Conservation (phyloP, 768 basidiomycete genomes). For the Amanita rubescens region DNA sequence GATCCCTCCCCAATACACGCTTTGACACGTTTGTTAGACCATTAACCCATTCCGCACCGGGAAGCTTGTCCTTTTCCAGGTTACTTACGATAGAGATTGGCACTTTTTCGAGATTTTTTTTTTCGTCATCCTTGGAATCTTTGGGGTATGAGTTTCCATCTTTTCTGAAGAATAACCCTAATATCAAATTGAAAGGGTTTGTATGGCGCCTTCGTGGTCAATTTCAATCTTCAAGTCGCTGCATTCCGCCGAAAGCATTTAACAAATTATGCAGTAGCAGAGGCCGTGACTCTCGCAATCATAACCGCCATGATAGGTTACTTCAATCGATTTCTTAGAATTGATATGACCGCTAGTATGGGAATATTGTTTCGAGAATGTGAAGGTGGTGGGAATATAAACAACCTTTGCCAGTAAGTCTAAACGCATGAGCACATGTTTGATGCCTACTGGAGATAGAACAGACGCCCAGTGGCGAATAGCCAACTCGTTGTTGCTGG, state of each 20-base stretch:
- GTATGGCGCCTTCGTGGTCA: slow-evolving; percentile 95
- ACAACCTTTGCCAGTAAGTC: slow-evolving; percentile 88
- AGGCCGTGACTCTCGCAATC: slow-evolving; percentile 82
- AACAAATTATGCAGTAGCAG: slow-evolving; percentile 73
- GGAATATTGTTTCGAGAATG: slow-evolving; percentile 94
- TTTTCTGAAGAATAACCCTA: not conserved
- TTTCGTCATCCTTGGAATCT: slow-evolving; percentile 91
- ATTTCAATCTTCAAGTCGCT: slow-evolving; percentile 92
- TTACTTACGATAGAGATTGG: slow-evolving; percentile 97
- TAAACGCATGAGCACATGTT: not conserved
- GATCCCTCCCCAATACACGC: slow-evolving; percentile 3
- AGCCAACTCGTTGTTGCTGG: slow-evolving; percentile 86
- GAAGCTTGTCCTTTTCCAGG: slow-evolving; percentile 96
- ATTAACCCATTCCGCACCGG: slow-evolving; percentile 99
- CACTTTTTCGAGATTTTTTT: slow-evolving; percentile 99
- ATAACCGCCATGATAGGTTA: slow-evolving; percentile 91
- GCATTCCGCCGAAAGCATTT: slow-evolving; percentile 92
- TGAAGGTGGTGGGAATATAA: slow-evolving; percentile 84
- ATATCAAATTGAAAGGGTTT: slow-evolving; percentile 56
- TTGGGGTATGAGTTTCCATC: slow-evolving; percentile 58
- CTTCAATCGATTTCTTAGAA: slow-evolving; percentile 88
- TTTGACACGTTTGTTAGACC: slow-evolving; percentile 40
- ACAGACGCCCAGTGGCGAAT: slow-evolving; percentile 90
- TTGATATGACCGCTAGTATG: slow-evolving; percentile 98
- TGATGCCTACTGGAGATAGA: slow-evolving; percentile 31